Conservation (phyloP, 108 stramenopile genomes). For the Fistulifera pelliculosa region DNA sequence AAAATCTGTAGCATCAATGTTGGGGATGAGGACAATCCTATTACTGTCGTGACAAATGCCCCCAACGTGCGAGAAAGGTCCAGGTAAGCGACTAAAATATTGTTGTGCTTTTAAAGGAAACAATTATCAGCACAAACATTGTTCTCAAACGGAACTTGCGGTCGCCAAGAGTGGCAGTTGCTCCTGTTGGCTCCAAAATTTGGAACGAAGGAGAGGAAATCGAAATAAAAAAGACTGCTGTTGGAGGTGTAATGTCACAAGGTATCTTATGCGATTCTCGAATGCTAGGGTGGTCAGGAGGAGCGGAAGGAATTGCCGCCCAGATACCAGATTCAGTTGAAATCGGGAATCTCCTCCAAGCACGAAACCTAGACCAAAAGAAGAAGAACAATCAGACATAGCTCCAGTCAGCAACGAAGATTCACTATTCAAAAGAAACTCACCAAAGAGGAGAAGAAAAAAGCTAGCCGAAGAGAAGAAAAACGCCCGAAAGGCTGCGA, state of each 20-base stretch:
- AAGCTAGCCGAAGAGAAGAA: conserved; percentile 58
- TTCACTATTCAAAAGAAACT: conserved; percentile 80
- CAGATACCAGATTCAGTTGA: conserved; percentile 53
- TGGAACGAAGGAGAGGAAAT: conserved; percentile 60
- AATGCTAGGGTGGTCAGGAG: conserved; percentile 85
- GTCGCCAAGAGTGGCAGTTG: conserved; percentile 44
- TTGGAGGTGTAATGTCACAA: conserved; percentile 68
- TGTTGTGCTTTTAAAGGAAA: neutral
- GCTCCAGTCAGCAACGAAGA: conserved; percentile 20
- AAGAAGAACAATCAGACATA: conserved; percentile 8
- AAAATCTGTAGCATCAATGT: conserved; percentile 36
- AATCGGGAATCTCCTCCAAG: conserved; percentile 64
- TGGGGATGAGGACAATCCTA: conserved; percentile 27
- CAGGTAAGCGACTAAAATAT: conserved; percentile 15
- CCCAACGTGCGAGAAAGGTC: conserved; percentile 73
- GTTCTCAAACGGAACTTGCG: neutral
- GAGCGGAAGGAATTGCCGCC: conserved; percentile 65
- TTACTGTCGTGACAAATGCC: conserved; percentile 67
- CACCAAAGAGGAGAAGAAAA: conserved; percentile 87
- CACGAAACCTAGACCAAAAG: conserved; percentile 55
- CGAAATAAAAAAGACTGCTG: conserved; percentile 53
- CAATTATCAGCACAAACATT: neutral
- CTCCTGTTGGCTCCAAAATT: conserved; percentile 53
- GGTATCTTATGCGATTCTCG: conserved; percentile 88
- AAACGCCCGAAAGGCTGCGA: conserved; percentile 63